Percentiles rank a stretch among this genome's conserved stretches.
These are phyloP conservation scores for Quercus berberidifolia DNA, from an alignment of 306 rosid species.

Conservation along the genomic window DNA sequence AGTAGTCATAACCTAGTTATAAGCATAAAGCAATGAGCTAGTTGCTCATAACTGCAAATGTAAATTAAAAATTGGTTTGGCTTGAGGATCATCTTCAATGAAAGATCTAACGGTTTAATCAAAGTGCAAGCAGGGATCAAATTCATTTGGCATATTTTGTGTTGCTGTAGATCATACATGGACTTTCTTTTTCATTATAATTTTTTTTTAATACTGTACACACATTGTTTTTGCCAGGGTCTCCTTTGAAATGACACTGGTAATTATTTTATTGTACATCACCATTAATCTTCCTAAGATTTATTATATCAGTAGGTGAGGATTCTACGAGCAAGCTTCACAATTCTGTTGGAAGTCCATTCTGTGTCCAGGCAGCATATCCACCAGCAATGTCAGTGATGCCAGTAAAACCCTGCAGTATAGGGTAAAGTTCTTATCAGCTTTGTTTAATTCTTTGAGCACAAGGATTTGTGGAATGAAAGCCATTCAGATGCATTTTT, in stretches of 20 bases:
- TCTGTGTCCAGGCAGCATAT: conserved; percentile 76
- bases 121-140: too few relatives aligned
- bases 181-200: neutral
- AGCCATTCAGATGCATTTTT: neutral
- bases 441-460: conserved; percentile 6
- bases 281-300: neutral
- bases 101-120: neutral
- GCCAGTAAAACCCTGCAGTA: conserved; percentile 65
- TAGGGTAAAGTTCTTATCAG: neutral
- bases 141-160: neutral
- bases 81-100: neutral
- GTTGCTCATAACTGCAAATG: neutral
- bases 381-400: conserved; percentile 93
- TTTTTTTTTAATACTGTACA: neutral
- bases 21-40: neutral
- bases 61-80: neutral
- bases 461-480: neutral
- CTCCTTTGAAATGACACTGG: neutral
- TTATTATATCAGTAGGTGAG: neutral
- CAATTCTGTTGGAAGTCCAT: conserved; percentile 62
- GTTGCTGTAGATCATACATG: neutral
- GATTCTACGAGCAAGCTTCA: conserved; percentile 37
- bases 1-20: too few relatives aligned
- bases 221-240: neutral
- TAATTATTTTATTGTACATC: neutral